Base-by-base conservation (phyloP, 139 green algal species). In the Ulvella scutata region DNA sequence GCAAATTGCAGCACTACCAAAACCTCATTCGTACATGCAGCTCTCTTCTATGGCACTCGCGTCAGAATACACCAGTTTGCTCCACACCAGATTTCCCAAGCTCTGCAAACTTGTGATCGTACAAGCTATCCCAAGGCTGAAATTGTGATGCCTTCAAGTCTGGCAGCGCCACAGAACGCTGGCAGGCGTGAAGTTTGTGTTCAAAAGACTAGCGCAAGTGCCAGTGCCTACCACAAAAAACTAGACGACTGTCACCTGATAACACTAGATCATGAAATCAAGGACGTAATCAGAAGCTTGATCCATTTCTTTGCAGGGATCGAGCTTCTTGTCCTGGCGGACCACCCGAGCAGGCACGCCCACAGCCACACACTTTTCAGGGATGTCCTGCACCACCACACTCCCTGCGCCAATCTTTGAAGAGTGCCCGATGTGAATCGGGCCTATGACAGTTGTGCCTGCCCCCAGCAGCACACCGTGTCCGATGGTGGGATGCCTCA, bases 401-500 rank as follows among this genome's bases (percentile, higher is more conserved):
- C 75, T 87, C 28, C 92, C 92, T 4, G 91, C 92, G 4, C 92
- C 91, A 21, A 97, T 84, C 79, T 96, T 96, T 76, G 76, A 85
- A 59, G 89, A 90, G 28, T 86, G 79, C 0, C 92, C 92, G 0
- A 97, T 76, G 0, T 76, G 83, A 3, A 96, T 77, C 17, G 88
- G 87, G 4, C 92, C 92, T 43, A 97, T 80, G 72, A 96, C 88
- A 4, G 75, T 89, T 3, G 90, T 91, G 3, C 91, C 92, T 10
- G 92, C 92, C 1, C 92, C 92, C 26, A 97, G 80, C 67, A 97
- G 82, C 62, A 94, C 92, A 6, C 92, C 92, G 72, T 95, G 83
- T 2, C 88, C 90, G 21, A 96, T 83, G n/a, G 74, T 88, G 0
- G 90, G 90, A 77, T 90, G 86, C 0, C 86, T 80, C 3, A 83